phyloP scores from a whole-genome alignment of 2,329 filamentous ascomycete species.

The Sclerotinia borealis region DNA sequence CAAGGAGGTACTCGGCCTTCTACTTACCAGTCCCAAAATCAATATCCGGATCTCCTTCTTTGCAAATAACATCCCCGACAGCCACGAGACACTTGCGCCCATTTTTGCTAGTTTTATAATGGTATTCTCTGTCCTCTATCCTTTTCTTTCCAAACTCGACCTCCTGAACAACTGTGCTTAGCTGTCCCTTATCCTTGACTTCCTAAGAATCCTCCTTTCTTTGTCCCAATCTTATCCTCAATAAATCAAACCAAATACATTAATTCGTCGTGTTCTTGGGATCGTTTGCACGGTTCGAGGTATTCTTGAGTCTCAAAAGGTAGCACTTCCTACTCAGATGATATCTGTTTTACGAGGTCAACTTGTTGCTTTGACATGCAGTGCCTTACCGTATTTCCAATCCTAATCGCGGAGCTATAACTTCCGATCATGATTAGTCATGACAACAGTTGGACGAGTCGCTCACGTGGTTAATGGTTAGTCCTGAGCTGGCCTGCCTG shows the following conservation, averaged over 20 bases:
- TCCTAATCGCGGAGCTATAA: background rate
- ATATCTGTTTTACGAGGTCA: slow-evolving; percentile 7
- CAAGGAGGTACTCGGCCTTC: background rate
- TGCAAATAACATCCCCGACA: slow-evolving; percentile 70
- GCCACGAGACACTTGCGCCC: slow-evolving; percentile 61
- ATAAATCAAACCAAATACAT: background rate
- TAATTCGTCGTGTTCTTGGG: background rate
- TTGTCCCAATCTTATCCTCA: background rate
- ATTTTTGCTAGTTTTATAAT: slow-evolving; percentile 36
- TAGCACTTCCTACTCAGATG: slow-evolving; percentile 5
- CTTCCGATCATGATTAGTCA: slow-evolving; percentile 11
- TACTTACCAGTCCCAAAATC: slow-evolving; percentile 80
- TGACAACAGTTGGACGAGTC: background rate
- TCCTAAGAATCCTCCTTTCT: background rate
- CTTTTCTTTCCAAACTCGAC: background rate
- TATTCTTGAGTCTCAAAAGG: background rate
- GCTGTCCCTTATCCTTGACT: slow-evolving; percentile 11
- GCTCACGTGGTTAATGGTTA: background rate
- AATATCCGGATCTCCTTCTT: slow-evolving; percentile 99
- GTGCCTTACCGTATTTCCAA: slow-evolving; percentile 11
- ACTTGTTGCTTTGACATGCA: slow-evolving; percentile 10
- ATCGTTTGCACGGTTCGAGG: background rate
- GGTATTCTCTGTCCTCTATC: background rate
- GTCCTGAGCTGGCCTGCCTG: background rate
- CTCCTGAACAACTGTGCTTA: slow-evolving; percentile 8